Conservation (phyloP, 179 eudicot species). For the Corrigiola litoralis region DNA sequence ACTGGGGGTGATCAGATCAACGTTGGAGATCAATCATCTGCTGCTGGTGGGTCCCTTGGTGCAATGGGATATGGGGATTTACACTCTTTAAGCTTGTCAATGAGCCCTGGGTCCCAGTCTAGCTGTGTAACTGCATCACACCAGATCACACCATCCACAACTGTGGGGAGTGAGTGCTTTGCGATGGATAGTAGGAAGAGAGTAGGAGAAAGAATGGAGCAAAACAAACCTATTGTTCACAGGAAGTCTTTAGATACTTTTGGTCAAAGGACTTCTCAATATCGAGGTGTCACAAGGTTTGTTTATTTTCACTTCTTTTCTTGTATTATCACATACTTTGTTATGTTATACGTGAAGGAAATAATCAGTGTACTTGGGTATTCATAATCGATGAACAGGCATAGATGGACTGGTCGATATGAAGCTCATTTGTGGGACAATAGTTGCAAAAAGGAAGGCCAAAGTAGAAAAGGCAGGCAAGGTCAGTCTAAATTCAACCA, state of each 20-base stretch:
- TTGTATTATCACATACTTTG: neutral
- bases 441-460: conserved; percentile 73
- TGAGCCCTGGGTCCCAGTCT: conserved; percentile 78
- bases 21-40: conserved; percentile 22
- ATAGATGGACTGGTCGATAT: conserved; percentile 78
- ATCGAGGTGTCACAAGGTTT: conserved; percentile 84
- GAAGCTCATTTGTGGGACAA: conserved; percentile 82
- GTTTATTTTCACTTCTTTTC: neutral
- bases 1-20: conserved; percentile 17
- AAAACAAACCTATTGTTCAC: conserved; percentile 54
- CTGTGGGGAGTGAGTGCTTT: conserved; percentile 29
- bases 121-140: conserved; percentile 58
- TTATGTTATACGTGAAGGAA: neutral
- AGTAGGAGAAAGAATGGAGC: conserved; percentile 38
- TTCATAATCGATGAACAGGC: conserved; percentile 30
- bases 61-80: conserved; percentile 45
- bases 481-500: conserved; percentile 28
- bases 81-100: conserved; percentile 53
- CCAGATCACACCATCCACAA: conserved; percentile 20
- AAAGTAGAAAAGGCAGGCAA: conserved; percentile 80
- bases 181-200: conserved; percentile 51
- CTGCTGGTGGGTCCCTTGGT: conserved; percentile 24
- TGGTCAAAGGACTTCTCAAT: conserved; percentile 88
- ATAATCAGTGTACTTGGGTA: neutral
- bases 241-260: conserved; percentile 80